These are phyloP conservation scores for Fusarium continuum DNA, from an alignment of 2,329 filamentous ascomycete species.

Conservation along the genomic window DNA sequence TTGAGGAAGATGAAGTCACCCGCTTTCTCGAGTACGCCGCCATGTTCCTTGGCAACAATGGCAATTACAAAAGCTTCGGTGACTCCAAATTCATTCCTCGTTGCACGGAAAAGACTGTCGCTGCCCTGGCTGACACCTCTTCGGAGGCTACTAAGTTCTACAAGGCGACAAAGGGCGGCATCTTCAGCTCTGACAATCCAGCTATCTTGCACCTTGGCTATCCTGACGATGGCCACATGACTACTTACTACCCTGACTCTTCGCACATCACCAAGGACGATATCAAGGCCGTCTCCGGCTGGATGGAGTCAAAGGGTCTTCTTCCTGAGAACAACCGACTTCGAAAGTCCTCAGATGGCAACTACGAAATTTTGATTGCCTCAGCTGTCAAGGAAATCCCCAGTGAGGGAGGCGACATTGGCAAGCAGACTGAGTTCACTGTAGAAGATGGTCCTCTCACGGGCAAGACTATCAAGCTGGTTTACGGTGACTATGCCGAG, in stretches of 20 bases:
- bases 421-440: slow-evolving; percentile 69
- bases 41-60: slow-evolving; percentile 81
- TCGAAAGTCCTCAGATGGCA: slow-evolving; percentile 69
- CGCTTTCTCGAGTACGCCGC: slow-evolving; percentile 80
- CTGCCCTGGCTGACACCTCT: slow-evolving; percentile 69
- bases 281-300: slow-evolving; percentile 75
- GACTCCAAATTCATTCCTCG: slow-evolving; percentile 86
- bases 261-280: slow-evolving; percentile 77
- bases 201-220: slow-evolving; percentile 80
- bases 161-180: slow-evolving; percentile 73
- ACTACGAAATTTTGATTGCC: slow-evolving; percentile 79
- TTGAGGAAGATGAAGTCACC: slow-evolving; percentile 70
- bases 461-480: slow-evolving; percentile 74
- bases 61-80: slow-evolving; percentile 89
- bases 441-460: slow-evolving; percentile 67
- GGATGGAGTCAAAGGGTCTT: slow-evolving; percentile 76
- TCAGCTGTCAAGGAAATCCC: slow-evolving; percentile 71
- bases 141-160: slow-evolving; percentile 71
- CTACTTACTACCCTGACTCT: slow-evolving; percentile 83
- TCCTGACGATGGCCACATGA: slow-evolving; percentile 78
- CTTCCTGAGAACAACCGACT: slow-evolving; percentile 81
- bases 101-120: slow-evolving; percentile 69
- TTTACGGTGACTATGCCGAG: slow-evolving; percentile 77
- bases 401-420: slow-evolving; percentile 71
- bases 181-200: slow-evolving; percentile 73